Percentiles rank a stretch among this genome's conserved stretches.
These are phyloP conservation scores for Clavariopsis aquatica DNA, from an alignment of 495 filamentous ascomycete species.

Conservation along the genomic window DNA sequence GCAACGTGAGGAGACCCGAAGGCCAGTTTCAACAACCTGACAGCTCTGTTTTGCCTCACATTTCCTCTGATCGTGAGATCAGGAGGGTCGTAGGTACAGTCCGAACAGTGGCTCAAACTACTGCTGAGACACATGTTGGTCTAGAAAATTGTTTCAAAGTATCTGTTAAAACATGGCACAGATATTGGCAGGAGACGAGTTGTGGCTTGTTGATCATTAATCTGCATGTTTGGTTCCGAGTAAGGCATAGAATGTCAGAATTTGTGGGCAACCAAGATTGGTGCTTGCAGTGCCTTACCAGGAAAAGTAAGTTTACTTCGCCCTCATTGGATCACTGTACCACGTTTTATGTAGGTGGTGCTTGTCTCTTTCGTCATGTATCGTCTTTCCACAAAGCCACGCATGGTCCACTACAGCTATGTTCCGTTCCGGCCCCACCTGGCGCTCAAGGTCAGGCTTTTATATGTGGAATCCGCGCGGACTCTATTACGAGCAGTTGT, in stretches of 20 bases:
- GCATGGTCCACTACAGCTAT: constrained; percentile 5
- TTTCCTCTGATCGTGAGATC: neutral
- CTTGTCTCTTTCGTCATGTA: constrained; percentile 15
- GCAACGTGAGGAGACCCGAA: constrained; percentile 7
- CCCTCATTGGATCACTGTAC: neutral
- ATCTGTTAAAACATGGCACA: neutral
- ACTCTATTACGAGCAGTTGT: neutral
- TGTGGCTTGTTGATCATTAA: neutral
- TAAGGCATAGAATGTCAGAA: neutral
- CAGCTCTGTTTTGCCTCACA: neutral
- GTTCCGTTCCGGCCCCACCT: constrained; percentile 1
- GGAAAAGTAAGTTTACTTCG: neutral
- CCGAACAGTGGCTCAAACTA: neutral
- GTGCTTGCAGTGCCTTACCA: neutral
- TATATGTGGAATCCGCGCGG: constrained; percentile 12
- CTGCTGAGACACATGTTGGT: neutral
- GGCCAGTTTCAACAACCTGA: neutral
- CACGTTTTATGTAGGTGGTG: constrained; percentile 3
- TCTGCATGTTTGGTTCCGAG: neutral
- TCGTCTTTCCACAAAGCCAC: constrained; percentile 3
- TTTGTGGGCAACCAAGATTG: neutral
- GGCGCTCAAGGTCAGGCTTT: neutral
- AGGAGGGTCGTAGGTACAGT: neutral
- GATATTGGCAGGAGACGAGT: neutral
- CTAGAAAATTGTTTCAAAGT: neutral